Evolutionary conservation across 371 early-diverging fungal genomes (phyloP), one percentile per base, ranked within the genome.

Genomic region (Lichtheimia hyalospora): DNA sequence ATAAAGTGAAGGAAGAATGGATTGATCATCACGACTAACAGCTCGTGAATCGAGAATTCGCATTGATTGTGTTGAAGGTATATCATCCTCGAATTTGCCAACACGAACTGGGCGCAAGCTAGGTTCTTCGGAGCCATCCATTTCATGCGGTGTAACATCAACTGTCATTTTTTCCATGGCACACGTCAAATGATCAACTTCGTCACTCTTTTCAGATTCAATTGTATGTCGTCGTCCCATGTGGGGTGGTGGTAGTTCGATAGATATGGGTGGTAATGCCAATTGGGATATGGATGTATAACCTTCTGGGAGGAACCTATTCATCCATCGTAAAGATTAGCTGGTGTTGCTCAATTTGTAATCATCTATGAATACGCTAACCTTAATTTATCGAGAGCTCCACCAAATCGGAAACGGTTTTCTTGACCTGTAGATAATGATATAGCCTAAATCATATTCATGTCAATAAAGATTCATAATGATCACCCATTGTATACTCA

Each of bases 381-480:
- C 63, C 57, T 62, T 53, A 79, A 46, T 8, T 61, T 58, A 59
- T 80, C 75, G 15, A 74, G 49, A 1, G 71, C 16, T 3, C 77
- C 70, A 28, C 80, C 80, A 61, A 80, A 80, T 14, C 63, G 64
- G 51, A 76, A 70, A 46, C 57, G 62, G 34, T 71, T 71, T 34
- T 69, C 73, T 50, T 80, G 77, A 24, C 74, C 70, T n/a, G 77
- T 74, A 10, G 75, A 66, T 10, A 80, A 49, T 8, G 77, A 76
- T 14, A 68, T 48, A n/a, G 80, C 77, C 71, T 71, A 52, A 20
- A 8, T 34, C n/a, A 28, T 34, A 5, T 14, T 5, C 15, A 40
- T 23, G 8, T 48, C 14, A 40, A 28, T 24, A 28, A 27, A 57
- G 10, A 8, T 34, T 10, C 34, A 34, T 0, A 10, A 34, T 34